Conservation (phyloP, 1,139 yeast genomes). For the Debaryomyces robertsiae region DNA sequence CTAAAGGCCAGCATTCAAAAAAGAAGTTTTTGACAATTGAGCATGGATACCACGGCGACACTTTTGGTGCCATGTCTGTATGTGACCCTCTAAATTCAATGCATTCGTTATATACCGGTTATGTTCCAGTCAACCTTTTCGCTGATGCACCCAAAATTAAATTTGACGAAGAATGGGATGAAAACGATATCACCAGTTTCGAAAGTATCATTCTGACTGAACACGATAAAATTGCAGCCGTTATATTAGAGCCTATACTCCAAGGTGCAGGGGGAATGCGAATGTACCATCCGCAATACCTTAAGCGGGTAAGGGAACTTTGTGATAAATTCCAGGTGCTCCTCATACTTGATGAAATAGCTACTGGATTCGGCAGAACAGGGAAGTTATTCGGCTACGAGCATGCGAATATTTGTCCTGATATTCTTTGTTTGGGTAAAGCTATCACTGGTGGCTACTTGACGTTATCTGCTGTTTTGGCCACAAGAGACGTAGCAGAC, state of each 20-base stretch:
- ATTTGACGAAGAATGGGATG: constrained; percentile 21
- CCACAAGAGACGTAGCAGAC: constrained; percentile 21
- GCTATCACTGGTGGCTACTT: constrained; percentile 26
- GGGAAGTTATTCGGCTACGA: constrained; percentile 20
- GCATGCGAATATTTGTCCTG: constrained; percentile 22
- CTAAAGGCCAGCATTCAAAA: constrained; percentile 14
- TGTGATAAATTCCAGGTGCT: constrained; percentile 29
- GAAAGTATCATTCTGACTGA: constrained; percentile 22
- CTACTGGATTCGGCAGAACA: constrained; percentile 25
- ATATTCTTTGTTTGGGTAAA: constrained; percentile 25
- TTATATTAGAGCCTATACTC: constrained; percentile 33
- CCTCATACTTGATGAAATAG: constrained; percentile 29
- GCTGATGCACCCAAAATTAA: constrained; percentile 22
- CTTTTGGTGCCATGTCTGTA: constrained; percentile 30
- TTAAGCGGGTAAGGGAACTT: constrained; percentile 27
- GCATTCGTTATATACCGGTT: constrained; percentile 28
- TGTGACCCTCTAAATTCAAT: constrained; percentile 29
- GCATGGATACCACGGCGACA: constrained; percentile 29
- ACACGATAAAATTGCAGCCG: constrained; percentile 30
- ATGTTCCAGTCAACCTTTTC: constrained; percentile 27
- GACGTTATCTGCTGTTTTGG: constrained; percentile 21
- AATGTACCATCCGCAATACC: constrained; percentile 29
- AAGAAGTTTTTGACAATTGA: constrained; percentile 23
- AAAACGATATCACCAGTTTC: constrained; percentile 23
- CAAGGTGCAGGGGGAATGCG: constrained; percentile 43